Evolutionary conservation across 805 yeast genomes (phyloP).

Genomic region (Yarrowia keelungensis): DNA sequence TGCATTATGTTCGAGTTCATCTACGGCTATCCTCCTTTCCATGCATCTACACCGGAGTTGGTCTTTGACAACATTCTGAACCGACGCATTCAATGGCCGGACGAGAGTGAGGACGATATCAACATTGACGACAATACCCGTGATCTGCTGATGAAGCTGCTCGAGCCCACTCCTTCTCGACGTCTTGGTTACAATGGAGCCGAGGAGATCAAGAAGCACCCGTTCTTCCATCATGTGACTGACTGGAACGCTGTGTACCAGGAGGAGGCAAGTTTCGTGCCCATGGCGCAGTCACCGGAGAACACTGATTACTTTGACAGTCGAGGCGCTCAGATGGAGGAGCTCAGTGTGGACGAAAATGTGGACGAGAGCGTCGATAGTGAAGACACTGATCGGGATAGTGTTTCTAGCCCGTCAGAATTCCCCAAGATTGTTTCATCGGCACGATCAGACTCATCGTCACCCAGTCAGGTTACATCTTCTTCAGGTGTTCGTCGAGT

Average conservation of each 20-base stretch:
- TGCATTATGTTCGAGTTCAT: slow-evolving; percentile 91
- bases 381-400: slow-evolving; percentile 46
- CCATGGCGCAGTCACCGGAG: slow-evolving; percentile 77
- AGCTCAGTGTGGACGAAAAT: slow-evolving; percentile 52
- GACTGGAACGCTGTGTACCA: slow-evolving; percentile 79
- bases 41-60: slow-evolving; percentile 74
- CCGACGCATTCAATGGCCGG: slow-evolving; percentile 86
- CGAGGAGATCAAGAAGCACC: slow-evolving; percentile 77
- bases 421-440: slow-evolving; percentile 27
- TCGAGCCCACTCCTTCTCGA: slow-evolving; percentile 66
- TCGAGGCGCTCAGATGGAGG: slow-evolving; percentile 81
- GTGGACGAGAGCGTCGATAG: slow-evolving; percentile 45
- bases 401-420: slow-evolving; percentile 15
- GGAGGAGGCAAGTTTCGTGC: slow-evolving; percentile 80
- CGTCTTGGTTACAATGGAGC: slow-evolving; percentile 81
- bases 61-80: slow-evolving; percentile 83
- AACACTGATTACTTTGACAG: slow-evolving; percentile 89
- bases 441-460: slow-evolving; percentile 4
- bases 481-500: slow-evolving; percentile 11
- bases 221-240: slow-evolving; percentile 68
- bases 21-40: slow-evolving; percentile 95
- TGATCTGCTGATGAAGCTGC: slow-evolving; percentile 70
- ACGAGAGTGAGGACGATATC: slow-evolving; percentile 51
- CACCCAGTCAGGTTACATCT: slow-evolving; percentile 14
- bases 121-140: slow-evolving; percentile 67